Evolutionary conservation across 306 rosid genomes (phyloP).

Genomic region (Aeschynomene evenia): DNA sequence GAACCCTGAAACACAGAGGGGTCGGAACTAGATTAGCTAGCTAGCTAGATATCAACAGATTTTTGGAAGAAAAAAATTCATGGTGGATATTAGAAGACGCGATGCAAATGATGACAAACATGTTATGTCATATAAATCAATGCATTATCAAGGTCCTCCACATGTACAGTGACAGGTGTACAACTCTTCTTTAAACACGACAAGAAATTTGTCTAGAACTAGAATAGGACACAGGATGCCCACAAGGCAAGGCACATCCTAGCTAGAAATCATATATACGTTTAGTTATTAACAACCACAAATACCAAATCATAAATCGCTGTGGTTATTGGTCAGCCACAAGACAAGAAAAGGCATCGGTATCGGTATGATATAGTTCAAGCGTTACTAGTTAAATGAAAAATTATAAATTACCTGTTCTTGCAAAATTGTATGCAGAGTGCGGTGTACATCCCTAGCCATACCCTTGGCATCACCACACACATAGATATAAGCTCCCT

Average conservation of each 20-base stretch:
- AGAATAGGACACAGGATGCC: background rate
- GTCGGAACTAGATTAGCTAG: conserved; percentile 23
- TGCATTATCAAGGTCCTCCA: background rate
- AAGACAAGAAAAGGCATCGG: conserved; percentile 12
- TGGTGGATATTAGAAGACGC: background rate
- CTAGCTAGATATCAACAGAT: background rate
- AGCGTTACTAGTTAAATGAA: background rate
- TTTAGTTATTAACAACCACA: conserved; percentile 4
- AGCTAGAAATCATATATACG: background rate
- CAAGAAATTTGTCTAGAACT: background rate
- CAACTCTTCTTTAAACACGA: background rate
- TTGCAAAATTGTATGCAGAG: conserved; percentile 75
- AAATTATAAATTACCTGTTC: conserved; percentile 63
- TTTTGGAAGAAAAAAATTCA: background rate
- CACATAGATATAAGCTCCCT: conserved; percentile 85
- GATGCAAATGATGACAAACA: background rate
- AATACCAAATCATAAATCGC: background rate
- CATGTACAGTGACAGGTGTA: background rate
- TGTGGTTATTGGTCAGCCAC: conserved; percentile 13
- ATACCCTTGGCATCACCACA: conserved; percentile 99
- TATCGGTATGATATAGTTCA: background rate
- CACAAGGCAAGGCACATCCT: background rate
- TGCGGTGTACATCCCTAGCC: conserved; percentile 98
- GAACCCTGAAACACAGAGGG: conserved; percentile 69
- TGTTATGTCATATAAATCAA: background rate